A percentile compares a stretch with the other conserved stretches of the same genome.
Evolutionary conservation across 106 monocot genomes (phyloP).

Genomic region (Dioscorea dumetorum): DNA sequence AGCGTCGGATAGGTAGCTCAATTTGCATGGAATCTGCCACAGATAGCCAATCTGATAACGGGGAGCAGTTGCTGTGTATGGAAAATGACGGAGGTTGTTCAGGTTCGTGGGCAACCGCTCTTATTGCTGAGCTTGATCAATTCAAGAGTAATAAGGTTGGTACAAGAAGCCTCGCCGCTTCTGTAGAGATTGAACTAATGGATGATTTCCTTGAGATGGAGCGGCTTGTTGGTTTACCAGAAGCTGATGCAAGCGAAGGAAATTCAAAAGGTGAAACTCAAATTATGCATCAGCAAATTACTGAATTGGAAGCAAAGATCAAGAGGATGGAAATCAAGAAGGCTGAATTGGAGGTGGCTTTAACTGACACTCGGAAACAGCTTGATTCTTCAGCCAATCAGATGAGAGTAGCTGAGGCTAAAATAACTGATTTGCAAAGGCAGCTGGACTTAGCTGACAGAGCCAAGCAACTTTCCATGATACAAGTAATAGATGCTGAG

Average conservation of each 20-base stretch:
- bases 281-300: background rate
- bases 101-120: conserved; percentile 30
- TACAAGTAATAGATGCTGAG: conserved; percentile 12
- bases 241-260: conserved; percentile 3
- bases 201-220: conserved; percentile 53
- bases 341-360: conserved; percentile 20
- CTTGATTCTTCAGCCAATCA: conserved; percentile 15
- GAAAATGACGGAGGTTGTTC: conserved; percentile 17
- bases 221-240: conserved; percentile 25
- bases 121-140: conserved; percentile 29
- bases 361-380: conserved; percentile 15
- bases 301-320: conserved; percentile 19
- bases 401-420: conserved; percentile 9
- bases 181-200: conserved; percentile 30
- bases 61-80: background rate
- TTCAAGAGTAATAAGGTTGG: conserved; percentile 28
- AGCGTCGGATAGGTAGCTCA: conserved; percentile 4
- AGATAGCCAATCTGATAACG: conserved; percentile 10
- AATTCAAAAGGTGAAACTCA: conserved; percentile 4
- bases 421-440: conserved; percentile 17
- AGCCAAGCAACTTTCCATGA: conserved; percentile 10
- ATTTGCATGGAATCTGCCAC: conserved; percentile 17
- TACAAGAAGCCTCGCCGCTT: conserved; percentile 4
- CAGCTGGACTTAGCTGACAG: conserved; percentile 14
- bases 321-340: conserved; percentile 17